Percentiles rank a stretch among this genome's conserved stretches.
Evolutionary conservation across 768 basidiomycete genomes (phyloP).

Genomic region (Gelatoporia subvermispora): DNA sequence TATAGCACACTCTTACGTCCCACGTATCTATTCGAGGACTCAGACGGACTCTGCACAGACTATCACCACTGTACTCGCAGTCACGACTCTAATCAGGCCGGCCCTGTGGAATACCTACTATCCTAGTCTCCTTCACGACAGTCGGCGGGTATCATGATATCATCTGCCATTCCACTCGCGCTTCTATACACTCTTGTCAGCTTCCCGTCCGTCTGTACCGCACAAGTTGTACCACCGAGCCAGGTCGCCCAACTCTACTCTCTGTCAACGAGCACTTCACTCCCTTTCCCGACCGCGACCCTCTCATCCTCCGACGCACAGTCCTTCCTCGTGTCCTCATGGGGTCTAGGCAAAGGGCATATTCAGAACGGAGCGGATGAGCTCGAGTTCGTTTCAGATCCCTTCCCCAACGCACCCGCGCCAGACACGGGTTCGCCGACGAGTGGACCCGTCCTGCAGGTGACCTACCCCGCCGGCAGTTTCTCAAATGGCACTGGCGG

Average conservation of each 20-base stretch:
- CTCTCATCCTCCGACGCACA: slow-evolving; percentile 46
- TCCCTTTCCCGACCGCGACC: slow-evolving; percentile 64
- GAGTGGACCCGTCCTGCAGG: slow-evolving; percentile 43
- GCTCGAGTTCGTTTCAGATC: slow-evolving; percentile 61
- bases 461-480: slow-evolving; percentile 59
- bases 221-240: slow-evolving; percentile 11
- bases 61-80: no score
- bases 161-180: no score
- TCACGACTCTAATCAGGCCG: slow-evolving; percentile 5
- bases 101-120: slow-evolving; percentile 4
- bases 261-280: slow-evolving; percentile 53
- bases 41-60: no score
- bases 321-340: slow-evolving; percentile 46
- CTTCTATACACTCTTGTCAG: no score
- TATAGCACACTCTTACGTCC: no score
- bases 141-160: neutral
- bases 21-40: no score
- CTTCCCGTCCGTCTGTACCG: neutral
- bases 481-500: slow-evolving; percentile 61
- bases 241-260: slow-evolving; percentile 45
- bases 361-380: slow-evolving; percentile 55
- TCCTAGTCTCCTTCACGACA: slow-evolving; percentile 8
- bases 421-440: slow-evolving; percentile 16
- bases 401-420: slow-evolving; percentile 44
- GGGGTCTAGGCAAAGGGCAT: slow-evolving; percentile 57